phyloP scores from a whole-genome alignment of 495 filamentous ascomycete genomes.

The Hypoxylon crocopeplum region DNA sequence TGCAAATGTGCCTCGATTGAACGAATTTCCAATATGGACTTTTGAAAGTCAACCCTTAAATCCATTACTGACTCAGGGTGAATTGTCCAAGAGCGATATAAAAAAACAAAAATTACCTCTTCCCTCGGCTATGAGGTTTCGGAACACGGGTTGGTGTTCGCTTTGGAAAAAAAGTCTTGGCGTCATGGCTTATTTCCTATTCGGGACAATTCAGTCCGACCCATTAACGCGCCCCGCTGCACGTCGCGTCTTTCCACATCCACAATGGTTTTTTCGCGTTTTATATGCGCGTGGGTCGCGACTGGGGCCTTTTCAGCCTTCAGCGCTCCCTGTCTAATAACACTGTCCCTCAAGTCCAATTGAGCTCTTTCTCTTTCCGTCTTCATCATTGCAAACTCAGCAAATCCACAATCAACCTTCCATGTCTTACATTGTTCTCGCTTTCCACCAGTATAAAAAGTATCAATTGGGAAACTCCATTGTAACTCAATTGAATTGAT shows the following conservation, averaged over 20 bases:
- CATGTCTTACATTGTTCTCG: conserved; percentile 7
- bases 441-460: conserved; percentile 6
- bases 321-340: conserved; percentile 3
- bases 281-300: conserved; percentile 27
- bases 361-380: conserved; percentile 2
- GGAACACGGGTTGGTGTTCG: neutral
- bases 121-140: no score
- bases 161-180: conserved; percentile 16
- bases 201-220: conserved; percentile 1
- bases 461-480: conserved; percentile 1
- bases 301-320: neutral
- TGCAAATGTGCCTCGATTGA: no score
- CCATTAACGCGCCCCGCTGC: conserved; percentile 24
- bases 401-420: conserved; percentile 19
- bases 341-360: conserved; percentile 3
- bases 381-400: conserved; percentile 16
- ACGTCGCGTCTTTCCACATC: conserved; percentile 18
- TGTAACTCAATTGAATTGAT: neutral
- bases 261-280: conserved; percentile 20
- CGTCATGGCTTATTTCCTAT: conserved; percentile 8
- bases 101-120: no score
- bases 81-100: no score
- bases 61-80: no score
- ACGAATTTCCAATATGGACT: conserved; percentile 15
- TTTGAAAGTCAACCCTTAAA: no score